Percentiles rank a stretch among this genome's conserved stretches.
Conservation (phyloP, 768 basidiomycete genomes). For the Tubosaeta brunneosetosa region DNA sequence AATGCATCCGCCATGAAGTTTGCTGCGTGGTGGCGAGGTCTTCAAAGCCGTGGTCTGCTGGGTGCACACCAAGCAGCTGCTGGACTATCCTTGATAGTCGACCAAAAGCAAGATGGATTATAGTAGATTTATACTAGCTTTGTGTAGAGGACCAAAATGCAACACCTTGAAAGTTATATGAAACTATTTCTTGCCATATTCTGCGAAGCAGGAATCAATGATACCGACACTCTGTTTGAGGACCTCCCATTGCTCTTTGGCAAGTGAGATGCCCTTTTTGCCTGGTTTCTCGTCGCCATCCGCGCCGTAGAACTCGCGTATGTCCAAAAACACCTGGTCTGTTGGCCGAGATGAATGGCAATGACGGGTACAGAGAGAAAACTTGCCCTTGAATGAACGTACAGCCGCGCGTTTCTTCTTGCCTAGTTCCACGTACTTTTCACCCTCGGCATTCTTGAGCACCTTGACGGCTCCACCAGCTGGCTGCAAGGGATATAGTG, state of each 20-base stretch:
- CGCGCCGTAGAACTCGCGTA: slow-evolving; percentile 66
- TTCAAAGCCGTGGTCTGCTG: slow-evolving; percentile 51
- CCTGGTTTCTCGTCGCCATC: slow-evolving; percentile 68
- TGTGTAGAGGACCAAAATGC: not conserved
- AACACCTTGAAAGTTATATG: not conserved
- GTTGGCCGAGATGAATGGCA: slow-evolving; percentile 19
- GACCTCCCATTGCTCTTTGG: slow-evolving; percentile 61
- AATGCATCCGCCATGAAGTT: slow-evolving; percentile 52
- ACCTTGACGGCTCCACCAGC: slow-evolving; percentile 4
- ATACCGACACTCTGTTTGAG: slow-evolving; percentile 40
- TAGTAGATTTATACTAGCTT: slow-evolving; percentile 2
- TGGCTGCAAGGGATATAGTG: slow-evolving; percentile 14
- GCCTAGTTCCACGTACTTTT: slow-evolving; percentile 59
- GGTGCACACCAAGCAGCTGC: slow-evolving; percentile 72
- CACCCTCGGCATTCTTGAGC: slow-evolving; percentile 26
- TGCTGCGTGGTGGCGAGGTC: slow-evolving; percentile 61
- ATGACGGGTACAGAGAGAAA: not conserved
- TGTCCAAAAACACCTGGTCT: slow-evolving; percentile 59
- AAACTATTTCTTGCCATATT: slow-evolving; percentile 18
- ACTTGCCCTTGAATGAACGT: slow-evolving; percentile 41
- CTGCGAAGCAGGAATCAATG: slow-evolving; percentile 52
- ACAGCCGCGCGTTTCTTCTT: slow-evolving; percentile 69
- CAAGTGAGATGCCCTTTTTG: slow-evolving; percentile 74
- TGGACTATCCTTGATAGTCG: slow-evolving; percentile 41
- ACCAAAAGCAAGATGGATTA: not conserved